Evolutionary conservation across 306 rosid genomes (phyloP), one percentile per base, ranked within the genome.

Genomic region (Pachyrhizus erosus): DNA sequence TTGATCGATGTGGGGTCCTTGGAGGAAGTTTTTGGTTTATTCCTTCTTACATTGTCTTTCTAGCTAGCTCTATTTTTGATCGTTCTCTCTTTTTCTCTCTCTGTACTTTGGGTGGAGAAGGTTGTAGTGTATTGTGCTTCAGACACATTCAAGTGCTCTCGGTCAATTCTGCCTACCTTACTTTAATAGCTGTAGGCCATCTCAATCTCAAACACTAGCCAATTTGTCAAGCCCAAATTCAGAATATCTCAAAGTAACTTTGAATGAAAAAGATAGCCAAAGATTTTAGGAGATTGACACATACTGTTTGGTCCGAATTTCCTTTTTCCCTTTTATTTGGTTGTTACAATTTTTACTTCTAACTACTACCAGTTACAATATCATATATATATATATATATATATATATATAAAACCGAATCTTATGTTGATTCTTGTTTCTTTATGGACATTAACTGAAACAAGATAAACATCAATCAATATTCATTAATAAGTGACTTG

Each of bases 21-120:
- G 87, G 76, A 72, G 85, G 81, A 83, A 57, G 46, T 55, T 87
- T 87, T 87, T 76, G 67, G 55, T 39, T 80, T 77, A 76, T 76
- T 72, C 87, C 76, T 82, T 77, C 52, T 73, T 52, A 27, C 11
- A 2, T 70, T 76, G 46, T 72, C 83, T 77, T 75, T 43, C 42
- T 78, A 37, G 76, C 78, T 71, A 72, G 46, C 70, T 76, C 31
- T 23, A 51, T 77, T 86, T 78, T 82, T 62, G 51, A 67, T 69
- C 21, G 0, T 49, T 58, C 20, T 49, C 67, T 73, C 45, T 77
- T 2, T 70, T 3, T 70, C n/a, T 31, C 26, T 55, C 5, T 29
- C 55, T 33, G 61, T 52, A 76, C 69, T 3, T 3, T 1, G 54
- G 64, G 62, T 37, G 75, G 70, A 49, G 79, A 81, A 83, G 83